Conservation (phyloP, 208 protist genomes). For the Acanthamoeba royreba region DNA sequence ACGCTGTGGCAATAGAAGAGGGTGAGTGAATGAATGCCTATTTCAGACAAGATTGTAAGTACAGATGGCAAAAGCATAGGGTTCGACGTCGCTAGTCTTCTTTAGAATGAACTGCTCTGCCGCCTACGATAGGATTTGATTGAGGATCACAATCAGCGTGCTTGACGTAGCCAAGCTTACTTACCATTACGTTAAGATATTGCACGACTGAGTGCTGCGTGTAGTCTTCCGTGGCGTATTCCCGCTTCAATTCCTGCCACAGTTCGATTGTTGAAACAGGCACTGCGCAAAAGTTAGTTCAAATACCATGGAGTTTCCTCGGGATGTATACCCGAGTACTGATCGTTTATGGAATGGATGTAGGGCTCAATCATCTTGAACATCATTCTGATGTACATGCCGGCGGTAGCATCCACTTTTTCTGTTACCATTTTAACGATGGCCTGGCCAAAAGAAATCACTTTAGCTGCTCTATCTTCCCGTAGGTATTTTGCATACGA, state of each 20-base stretch:
- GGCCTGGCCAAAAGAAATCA: background rate
- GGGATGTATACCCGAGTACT: background rate
- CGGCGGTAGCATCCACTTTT: conserved; percentile 3
- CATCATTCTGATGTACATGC: background rate
- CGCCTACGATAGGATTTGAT: background rate
- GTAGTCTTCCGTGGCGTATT: background rate
- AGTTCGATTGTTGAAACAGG: background rate
- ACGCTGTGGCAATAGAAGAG: background rate
- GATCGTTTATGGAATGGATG: background rate
- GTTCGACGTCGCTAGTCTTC: background rate
- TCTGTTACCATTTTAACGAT: background rate
- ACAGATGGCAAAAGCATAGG: background rate
- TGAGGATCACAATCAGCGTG: background rate
- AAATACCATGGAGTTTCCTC: background rate
- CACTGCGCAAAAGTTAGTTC: background rate
- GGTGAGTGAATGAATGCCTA: background rate
- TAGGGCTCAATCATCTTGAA: background rate
- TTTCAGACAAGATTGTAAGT: background rate
- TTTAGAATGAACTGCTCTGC: background rate
- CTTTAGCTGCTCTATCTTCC: background rate
- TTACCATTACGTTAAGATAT: conserved; percentile 17
- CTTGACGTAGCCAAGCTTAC: background rate
- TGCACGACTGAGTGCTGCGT: background rate
- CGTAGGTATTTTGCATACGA: background rate
- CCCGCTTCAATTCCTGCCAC: background rate